Evolutionary conservation across 805 yeast species (phyloP), one percentile per base, ranked within the genome.

Genomic region (Kodamaea laetipori): DNA sequence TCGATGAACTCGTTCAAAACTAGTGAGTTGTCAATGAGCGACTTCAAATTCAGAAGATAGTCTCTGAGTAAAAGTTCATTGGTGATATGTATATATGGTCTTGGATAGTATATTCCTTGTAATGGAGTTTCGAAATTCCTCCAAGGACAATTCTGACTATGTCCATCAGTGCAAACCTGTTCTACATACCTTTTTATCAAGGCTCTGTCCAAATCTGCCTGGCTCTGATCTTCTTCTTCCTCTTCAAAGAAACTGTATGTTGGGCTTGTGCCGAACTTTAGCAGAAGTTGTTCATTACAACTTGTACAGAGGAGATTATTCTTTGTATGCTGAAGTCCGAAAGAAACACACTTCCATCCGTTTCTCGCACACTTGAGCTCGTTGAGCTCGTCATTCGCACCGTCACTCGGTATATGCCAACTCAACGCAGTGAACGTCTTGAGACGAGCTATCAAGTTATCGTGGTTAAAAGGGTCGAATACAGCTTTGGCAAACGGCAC

Each of bases 301-400:
- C 57, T 52, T 0, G 66, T 53, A 45, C 76, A 71, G 10, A 60
- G 35, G 15, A 71, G 52, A 34, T 58, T 64, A 48, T 69, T 70
- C 43, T 57, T 60, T 6, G 55, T 44, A 33, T 55, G 47, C 24
- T 53, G 52, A 6, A 46, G 37, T 11, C 27, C 17, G 17, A 63
- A 53, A 6, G 67, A 57, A 11, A 69, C 70, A 47, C 78, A 74
- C 39, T 55, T 59, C 84, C 84, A 80, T 1, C 85, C 85, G 41
- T 72, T 64, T 16, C 73, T 51, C 1, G 81, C 71, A 52, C 81
- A 74, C 23, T 56, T 65, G 25, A 80, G 59, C 41, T 81, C 82
- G 4, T 64, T 73, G 19, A 80, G 54, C 2, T 35, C 26, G 8
- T 19, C 33, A 5, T 44, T 38, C 10, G 18, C 35, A 10, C 34